Percentiles rank a stretch among this genome's conserved stretches.
phyloP scores from a whole-genome alignment of 345 rosid genomes.

The Psidium guajava region DNA sequence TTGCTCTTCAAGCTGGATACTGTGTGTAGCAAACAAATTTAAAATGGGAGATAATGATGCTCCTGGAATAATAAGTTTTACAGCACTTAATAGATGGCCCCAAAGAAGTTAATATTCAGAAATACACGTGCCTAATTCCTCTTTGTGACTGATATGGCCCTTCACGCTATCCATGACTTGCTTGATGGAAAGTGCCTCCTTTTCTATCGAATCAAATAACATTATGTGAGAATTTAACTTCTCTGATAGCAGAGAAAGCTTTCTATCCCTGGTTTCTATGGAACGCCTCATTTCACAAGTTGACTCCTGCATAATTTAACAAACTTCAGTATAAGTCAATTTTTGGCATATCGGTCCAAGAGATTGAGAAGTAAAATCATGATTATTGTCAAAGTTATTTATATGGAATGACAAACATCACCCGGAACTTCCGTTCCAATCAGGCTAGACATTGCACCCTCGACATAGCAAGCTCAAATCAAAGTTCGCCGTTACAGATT shows the following conservation, averaged over 20 bases:
- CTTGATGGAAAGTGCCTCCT: conserved; percentile 53
- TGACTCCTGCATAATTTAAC: conserved; percentile 41
- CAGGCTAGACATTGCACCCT: neutral
- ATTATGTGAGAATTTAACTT: conserved; percentile 55
- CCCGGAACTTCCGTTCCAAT: neutral
- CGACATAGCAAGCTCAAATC: neutral
- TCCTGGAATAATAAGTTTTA: neutral
- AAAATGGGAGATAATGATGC: neutral
- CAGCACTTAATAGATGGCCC: conserved; percentile 2
- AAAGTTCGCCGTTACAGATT: neutral
- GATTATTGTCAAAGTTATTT: neutral
- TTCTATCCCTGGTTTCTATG: conserved; percentile 46
- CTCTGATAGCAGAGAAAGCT: conserved; percentile 29
- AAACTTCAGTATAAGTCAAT: neutral
- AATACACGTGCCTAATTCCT: conserved; percentile 63
- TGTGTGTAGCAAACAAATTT: conserved; percentile 19
- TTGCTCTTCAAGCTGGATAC: conserved; percentile 56
- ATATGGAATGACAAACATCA: neutral
- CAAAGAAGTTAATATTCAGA: neutral
- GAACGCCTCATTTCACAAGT: conserved; percentile 58
- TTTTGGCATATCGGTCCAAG: neutral
- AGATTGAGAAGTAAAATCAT: neutral
- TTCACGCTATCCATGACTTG: conserved; percentile 46
- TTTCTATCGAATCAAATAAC: conserved; percentile 71
- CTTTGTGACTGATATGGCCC: conserved; percentile 47